These are phyloP conservation scores for Amanita thiersii DNA, from an alignment of 768 basidiomycete species.

Conservation along the genomic window DNA sequence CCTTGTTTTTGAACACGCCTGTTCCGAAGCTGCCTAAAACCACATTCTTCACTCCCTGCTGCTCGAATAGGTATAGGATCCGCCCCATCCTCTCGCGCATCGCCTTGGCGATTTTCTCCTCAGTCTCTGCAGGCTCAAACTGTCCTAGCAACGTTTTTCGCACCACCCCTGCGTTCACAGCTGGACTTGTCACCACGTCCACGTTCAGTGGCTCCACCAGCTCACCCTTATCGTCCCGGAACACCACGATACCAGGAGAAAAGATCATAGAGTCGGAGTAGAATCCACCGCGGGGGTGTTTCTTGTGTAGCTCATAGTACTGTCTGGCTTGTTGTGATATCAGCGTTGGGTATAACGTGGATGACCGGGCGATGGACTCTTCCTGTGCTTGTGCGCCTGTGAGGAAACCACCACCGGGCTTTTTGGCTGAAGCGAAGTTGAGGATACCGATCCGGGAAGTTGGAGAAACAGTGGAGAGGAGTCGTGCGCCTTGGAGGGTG, in stretches of 20 bases:
- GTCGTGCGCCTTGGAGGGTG: conserved; percentile 54
- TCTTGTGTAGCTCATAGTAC: conserved; percentile 57
- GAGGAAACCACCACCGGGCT: conserved; percentile 71
- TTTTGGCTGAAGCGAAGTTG: conserved; percentile 71
- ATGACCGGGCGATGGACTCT: conserved; percentile 72
- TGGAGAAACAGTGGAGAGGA: conserved; percentile 19
- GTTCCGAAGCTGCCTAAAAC: conserved; percentile 75
- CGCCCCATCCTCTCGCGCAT: conserved; percentile 73
- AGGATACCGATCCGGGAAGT: conserved; percentile 47
- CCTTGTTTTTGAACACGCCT: conserved; percentile 65
- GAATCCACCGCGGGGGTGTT: conserved; percentile 40
- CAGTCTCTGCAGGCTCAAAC: conserved; percentile 17
- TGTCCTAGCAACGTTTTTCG: conserved; percentile 18
- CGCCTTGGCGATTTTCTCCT: conserved; percentile 33
- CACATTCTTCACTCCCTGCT: conserved; percentile 46
- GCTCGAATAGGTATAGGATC: conserved; percentile 57
- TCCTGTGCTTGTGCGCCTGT: conserved; percentile 72
- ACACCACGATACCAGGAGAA: conserved; percentile 52
- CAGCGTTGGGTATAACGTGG: conserved; percentile 60
- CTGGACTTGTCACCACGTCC: conserved; percentile 65
- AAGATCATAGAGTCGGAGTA: conserved; percentile 79
- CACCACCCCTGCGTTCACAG: conserved; percentile 59
- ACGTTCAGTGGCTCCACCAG: conserved; percentile 50
- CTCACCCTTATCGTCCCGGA: conserved; percentile 55
- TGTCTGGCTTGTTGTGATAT: conserved; percentile 41